These are phyloP conservation scores for Pichia cabralensis DNA, from an alignment of 805 yeast genomes.

Conservation along the genomic window DNA sequence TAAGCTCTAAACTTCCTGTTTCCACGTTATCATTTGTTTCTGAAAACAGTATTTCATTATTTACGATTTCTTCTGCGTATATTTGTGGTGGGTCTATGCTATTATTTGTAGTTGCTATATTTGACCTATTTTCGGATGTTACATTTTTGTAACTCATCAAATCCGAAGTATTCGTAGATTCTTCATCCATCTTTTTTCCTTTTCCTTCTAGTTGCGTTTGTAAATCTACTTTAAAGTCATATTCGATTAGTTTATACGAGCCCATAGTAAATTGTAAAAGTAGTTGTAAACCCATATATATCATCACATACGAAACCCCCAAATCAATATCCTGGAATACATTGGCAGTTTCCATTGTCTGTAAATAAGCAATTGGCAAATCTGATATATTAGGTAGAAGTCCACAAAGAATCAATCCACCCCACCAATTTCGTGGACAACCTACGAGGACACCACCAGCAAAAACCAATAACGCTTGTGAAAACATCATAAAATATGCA, in stretches of 20 bases:
- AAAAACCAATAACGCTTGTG: constrained; percentile 11
- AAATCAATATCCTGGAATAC: constrained; percentile 50
- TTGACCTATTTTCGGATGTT: no score
- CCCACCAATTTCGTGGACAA: constrained; percentile 64
- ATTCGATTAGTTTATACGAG: constrained; percentile 54
- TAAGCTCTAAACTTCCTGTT: no score
- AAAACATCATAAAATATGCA: constrained; percentile 33
- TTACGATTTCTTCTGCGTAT: no score
- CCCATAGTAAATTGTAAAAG: constrained; percentile 69
- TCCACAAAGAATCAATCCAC: constrained; percentile 62
- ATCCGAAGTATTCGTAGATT: background rate
- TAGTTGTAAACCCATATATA: constrained; percentile 60
- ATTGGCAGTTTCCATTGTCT: constrained; percentile 56
- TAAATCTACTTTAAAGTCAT: constrained; percentile 44
- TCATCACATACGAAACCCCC: constrained; percentile 83
- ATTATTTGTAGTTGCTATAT: no score
- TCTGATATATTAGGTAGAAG: constrained; percentile 73
- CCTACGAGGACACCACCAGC: constrained; percentile 38
- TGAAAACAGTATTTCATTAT: no score
- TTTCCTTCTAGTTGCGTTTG: constrained; percentile 1
- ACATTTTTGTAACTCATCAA: background rate
- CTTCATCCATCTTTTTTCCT: background rate
- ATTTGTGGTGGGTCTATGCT: no score
- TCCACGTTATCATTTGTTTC: no score
- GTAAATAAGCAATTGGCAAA: constrained; percentile 75